A percentile compares a stretch with the other conserved stretches of the same genome.
These are phyloP conservation scores for Fusarium nygamai DNA, from an alignment of 2,329 filamentous ascomycete genomes.

Conservation along the genomic window DNA sequence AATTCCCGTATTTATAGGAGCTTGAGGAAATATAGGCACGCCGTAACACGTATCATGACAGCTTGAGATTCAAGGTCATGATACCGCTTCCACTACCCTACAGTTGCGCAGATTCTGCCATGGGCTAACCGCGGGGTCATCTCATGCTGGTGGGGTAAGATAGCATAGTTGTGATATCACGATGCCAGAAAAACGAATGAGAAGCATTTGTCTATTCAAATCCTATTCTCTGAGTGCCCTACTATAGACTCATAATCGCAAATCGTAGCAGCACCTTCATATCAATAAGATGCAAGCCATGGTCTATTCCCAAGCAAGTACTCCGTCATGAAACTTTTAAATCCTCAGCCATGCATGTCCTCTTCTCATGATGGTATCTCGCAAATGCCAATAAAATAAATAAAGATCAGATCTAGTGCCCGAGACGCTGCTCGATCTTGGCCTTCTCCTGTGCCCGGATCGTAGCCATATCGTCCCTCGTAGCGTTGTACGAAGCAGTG, in stretches of 20 bases:
- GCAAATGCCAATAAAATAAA: not conserved
- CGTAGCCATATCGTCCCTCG: conserved; percentile 77
- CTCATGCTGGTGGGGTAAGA: conserved; percentile 40
- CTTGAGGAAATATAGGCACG: not conserved
- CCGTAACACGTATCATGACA: conserved; percentile 1
- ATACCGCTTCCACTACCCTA: conserved; percentile 11
- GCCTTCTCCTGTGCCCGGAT: conserved; percentile 72
- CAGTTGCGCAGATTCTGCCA: conserved; percentile 40
- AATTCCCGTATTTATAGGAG: not conserved
- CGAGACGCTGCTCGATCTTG: conserved; percentile 79
- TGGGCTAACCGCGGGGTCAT: conserved; percentile 37
- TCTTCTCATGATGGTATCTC: conserved; percentile 1
- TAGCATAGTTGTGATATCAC: not conserved
- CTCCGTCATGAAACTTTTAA: conserved; percentile 23
- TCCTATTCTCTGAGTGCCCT: not conserved
- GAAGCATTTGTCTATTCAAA: not conserved
- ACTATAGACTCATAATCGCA: not conserved
- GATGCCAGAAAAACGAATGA: not conserved
- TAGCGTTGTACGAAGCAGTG: conserved; percentile 78
- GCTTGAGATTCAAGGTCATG: conserved; percentile 5
- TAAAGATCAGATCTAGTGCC: conserved; percentile 37
- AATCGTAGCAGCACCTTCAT: conserved; percentile 5
- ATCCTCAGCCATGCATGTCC: not conserved
- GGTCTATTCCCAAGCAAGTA: conserved; percentile 32
- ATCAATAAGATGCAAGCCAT: conserved; percentile 20